phyloP scores from a whole-genome alignment of 2,329 filamentous ascomycete genomes.

The Rasamsonia emersonii region DNA sequence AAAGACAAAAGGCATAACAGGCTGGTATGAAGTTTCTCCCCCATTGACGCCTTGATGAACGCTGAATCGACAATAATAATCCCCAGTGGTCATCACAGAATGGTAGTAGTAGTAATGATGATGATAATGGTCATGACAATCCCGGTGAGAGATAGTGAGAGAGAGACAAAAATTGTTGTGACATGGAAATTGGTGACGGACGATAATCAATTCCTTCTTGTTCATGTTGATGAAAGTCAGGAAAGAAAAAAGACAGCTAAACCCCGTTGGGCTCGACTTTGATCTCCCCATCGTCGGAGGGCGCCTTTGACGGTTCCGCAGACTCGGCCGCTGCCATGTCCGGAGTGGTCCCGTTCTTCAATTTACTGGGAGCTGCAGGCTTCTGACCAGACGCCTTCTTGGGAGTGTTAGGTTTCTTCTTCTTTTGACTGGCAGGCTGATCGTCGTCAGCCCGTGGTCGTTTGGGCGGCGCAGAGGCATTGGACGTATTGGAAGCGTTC shows the following conservation, averaged over 20 bases:
- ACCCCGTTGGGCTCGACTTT: slow-evolving; percentile 27
- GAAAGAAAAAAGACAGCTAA: background rate
- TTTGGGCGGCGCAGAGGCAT: slow-evolving; percentile 23
- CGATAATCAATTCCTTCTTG: too few species aligned
- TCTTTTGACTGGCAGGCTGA: slow-evolving; percentile 36
- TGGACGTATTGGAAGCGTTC: slow-evolving; percentile 32
- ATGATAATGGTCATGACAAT: too few species aligned
- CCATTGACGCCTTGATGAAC: too few species aligned
- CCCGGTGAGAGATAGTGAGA: too few species aligned
- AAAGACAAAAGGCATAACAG: too few species aligned
- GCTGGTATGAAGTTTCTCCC: too few species aligned
- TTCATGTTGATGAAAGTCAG: background rate
- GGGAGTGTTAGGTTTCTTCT: slow-evolving; percentile 38
- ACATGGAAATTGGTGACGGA: too few species aligned
- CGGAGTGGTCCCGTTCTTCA: slow-evolving; percentile 34
- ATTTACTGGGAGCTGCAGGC: slow-evolving; percentile 29
- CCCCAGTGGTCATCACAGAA: too few species aligned
- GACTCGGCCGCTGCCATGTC: slow-evolving; percentile 23
- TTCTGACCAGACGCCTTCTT: slow-evolving; percentile 31
- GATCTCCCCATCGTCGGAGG: slow-evolving; percentile 15
- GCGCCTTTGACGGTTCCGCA: slow-evolving; percentile 4
- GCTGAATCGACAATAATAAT: too few species aligned
- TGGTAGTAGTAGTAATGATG: too few species aligned
- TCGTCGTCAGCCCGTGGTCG: slow-evolving; percentile 33
- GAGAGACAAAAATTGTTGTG: slow-evolving; percentile 3